phyloP scores from a whole-genome alignment of 352 stramenopile species.

The Pythium utonaiense region DNA sequence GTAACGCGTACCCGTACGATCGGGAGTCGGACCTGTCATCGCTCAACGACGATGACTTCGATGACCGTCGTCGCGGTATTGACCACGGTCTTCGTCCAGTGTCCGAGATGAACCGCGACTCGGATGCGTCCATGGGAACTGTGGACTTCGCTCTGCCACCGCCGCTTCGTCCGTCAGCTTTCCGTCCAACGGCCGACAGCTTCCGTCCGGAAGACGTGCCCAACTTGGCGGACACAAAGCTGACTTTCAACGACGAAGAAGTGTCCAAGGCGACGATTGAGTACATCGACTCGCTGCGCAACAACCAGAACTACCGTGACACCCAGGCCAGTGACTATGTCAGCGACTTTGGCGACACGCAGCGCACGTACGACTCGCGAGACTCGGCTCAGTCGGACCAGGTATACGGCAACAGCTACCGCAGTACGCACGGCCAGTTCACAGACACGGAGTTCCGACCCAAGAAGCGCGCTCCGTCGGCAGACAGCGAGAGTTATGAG shows the following conservation, averaged over 20 bases:
- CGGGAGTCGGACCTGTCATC: conserved; percentile 64
- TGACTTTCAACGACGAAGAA: conserved; percentile 22
- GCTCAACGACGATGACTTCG: conserved; percentile 46
- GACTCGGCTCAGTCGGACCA: conserved; percentile 18
- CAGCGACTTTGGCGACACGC: conserved; percentile 17
- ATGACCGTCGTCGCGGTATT: background rate
- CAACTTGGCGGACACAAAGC: conserved; percentile 14
- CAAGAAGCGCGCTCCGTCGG: conserved; percentile 33
- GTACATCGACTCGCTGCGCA: conserved; percentile 21
- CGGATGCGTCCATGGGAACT: conserved; percentile 50
- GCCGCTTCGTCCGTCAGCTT: background rate
- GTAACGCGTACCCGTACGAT: conserved; percentile 14
- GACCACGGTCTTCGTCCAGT: conserved; percentile 13
- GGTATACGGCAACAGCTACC: conserved; percentile 9
- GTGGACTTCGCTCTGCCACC: conserved; percentile 32
- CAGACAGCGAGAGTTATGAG: conserved; percentile 69
- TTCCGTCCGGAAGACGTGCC: conserved; percentile 17
- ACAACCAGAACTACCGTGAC: conserved; percentile 16
- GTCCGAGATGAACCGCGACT: conserved; percentile 29
- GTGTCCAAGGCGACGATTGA: conserved; percentile 22
- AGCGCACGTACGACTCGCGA: conserved; percentile 12
- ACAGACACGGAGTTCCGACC: conserved; percentile 25
- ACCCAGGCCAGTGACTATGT: conserved; percentile 20
- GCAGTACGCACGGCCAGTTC: conserved; percentile 19
- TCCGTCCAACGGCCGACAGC: conserved; percentile 12